phyloP scores from a whole-genome alignment of 345 rosid genomes.

The Syzygium aromaticum region DNA sequence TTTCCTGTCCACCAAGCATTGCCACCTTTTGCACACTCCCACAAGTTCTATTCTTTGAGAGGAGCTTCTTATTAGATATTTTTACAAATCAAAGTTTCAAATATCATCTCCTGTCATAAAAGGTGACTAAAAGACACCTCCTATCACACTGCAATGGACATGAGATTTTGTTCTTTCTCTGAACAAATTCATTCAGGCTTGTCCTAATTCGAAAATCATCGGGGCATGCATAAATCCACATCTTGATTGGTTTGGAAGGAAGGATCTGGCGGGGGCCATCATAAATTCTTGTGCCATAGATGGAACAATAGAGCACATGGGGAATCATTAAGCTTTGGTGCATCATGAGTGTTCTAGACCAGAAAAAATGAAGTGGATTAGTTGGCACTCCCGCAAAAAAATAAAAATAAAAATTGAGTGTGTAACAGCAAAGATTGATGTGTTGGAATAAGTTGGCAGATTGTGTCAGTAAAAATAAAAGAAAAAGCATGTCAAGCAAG shows the following conservation, averaged over 20 bases:
- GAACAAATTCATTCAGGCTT: neutral
- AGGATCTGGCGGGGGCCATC: neutral
- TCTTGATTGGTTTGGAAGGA: neutral
- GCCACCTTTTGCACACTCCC: neutral
- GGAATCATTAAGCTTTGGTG: constrained; percentile 13
- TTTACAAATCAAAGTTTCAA: neutral
- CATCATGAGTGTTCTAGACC: constrained; percentile 13
- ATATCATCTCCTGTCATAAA: neutral
- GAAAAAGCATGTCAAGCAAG: constrained; percentile 16
- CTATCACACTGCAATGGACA: neutral
- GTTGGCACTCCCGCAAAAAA: neutral
- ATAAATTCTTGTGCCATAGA: neutral
- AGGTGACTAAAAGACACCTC: neutral
- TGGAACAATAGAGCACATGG: neutral
- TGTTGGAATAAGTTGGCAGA: constrained; percentile 62
- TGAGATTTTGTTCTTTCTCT: neutral
- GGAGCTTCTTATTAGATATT: constrained; percentile 10
- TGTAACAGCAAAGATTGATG: constrained; percentile 66
- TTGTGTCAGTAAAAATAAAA: constrained; percentile 43
- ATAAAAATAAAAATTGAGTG: constrained; percentile 36
- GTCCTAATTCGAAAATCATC: neutral
- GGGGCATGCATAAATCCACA: neutral
- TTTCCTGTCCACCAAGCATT: neutral
- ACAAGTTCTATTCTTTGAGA: neutral
- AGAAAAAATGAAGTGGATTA: neutral